Conservation (phyloP, 2,329 filamentous ascomycete genomes). For the Paecilomyces sp. region DNA sequence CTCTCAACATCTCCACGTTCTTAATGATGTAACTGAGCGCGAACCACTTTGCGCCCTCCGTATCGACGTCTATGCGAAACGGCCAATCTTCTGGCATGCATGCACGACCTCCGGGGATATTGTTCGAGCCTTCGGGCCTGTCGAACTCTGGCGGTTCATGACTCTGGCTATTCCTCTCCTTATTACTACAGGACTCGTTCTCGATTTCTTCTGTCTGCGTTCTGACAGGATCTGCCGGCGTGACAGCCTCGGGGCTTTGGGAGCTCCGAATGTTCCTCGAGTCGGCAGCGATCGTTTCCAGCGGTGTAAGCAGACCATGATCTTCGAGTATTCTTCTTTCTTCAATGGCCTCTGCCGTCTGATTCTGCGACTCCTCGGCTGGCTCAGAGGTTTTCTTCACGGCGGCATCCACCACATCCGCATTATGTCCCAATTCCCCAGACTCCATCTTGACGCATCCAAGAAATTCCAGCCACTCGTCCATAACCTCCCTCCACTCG, state of each 20-base stretch:
- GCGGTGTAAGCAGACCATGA: background rate
- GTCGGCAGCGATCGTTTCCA: background rate
- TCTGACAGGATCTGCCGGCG: background rate
- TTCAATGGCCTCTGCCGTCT: background rate
- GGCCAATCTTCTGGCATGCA: background rate
- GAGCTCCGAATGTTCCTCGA: background rate
- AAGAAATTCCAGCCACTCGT: background rate
- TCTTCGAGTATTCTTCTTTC: background rate
- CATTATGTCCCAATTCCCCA: background rate
- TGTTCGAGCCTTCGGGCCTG: background rate
- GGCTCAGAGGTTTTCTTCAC: background rate
- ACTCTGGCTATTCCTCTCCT: background rate
- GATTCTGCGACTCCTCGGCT: background rate
- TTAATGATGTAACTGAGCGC: background rate
- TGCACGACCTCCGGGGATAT: background rate
- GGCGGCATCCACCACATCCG: background rate
- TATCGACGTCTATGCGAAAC: background rate
- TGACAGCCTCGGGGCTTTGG: background rate
- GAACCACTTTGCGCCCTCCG: background rate
- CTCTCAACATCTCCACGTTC: background rate
- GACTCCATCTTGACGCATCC: background rate
- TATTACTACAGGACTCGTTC: background rate
- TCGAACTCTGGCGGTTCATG: background rate
- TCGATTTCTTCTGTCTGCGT: background rate
- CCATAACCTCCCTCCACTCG: background rate